Conservation (phyloP, 2,329 filamentous ascomycete genomes). For the Colletotrichum sublineola region DNA sequence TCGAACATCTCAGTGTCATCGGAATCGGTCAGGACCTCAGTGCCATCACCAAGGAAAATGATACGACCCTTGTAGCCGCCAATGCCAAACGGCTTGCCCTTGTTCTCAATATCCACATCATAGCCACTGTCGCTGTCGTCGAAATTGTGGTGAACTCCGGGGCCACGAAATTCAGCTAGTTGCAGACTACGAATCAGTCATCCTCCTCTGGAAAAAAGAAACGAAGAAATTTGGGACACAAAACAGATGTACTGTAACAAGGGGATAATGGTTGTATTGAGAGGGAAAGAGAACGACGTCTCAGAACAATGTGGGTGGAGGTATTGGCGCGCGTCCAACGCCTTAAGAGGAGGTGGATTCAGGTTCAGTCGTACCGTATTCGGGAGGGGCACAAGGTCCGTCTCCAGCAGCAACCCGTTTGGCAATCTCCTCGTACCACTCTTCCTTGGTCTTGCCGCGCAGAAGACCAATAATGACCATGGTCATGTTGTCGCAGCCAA, state of each 20-base stretch:
- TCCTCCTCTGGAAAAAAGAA: slow-evolving; percentile 38
- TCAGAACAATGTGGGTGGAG: slow-evolving; percentile 35
- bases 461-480: slow-evolving; percentile 93
- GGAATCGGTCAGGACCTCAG: slow-evolving; percentile 89
- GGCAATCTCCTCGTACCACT: slow-evolving; percentile 98
- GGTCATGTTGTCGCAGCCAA: slow-evolving; percentile 99
- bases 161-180: slow-evolving; percentile 85
- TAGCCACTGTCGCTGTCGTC: slow-evolving; percentile 84
- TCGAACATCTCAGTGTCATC: slow-evolving; percentile 96
- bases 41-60: slow-evolving; percentile 95
- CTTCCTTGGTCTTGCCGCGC: slow-evolving; percentile 91
- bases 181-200: slow-evolving; percentile 43
- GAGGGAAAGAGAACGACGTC: slow-evolving; percentile 35
- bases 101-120: slow-evolving; percentile 79
- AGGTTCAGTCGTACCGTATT: slow-evolving; percentile 86
- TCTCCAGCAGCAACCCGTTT: slow-evolving; percentile 96
- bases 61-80: slow-evolving; percentile 85
- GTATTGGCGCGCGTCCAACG: slow-evolving; percentile 35
- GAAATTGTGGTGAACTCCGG: slow-evolving; percentile 84
- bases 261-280: slow-evolving; percentile 38
- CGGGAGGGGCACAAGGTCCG: slow-evolving; percentile 96
- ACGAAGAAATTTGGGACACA: slow-evolving; percentile 21
- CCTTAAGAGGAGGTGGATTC: slow-evolving; percentile 43
- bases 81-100: slow-evolving; percentile 72
- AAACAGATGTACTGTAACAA: slow-evolving; percentile 35